Evolutionary conservation across 768 basidiomycete genomes (phyloP), one percentile per base, ranked within the genome.

Genomic region (Candolleomyces eurysporus): DNA sequence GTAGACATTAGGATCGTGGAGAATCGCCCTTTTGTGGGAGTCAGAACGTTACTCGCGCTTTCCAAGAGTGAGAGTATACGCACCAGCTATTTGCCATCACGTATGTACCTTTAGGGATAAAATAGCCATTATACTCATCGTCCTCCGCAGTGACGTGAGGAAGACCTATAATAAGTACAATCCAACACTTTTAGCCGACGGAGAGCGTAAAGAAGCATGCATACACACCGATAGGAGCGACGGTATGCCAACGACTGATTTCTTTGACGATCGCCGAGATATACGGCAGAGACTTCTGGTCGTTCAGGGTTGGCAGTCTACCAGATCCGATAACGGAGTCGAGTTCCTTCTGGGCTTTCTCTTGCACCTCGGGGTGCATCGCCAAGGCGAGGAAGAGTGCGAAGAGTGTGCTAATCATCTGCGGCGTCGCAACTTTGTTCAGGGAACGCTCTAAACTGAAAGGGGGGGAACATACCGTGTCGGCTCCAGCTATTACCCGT

Each of bases 251-350:
- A 31, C 61, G 22, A 40, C 59, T 30, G 7, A 65, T 39, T 31
- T 67, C 66, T 36, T 58, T 63, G 45, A 61, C 54, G 36, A 67
- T 32, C 6, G 60, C 62, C 21, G 58, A 49, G n/a, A 67, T 43
- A 32, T 67, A 67, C 2, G 66, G 66, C 17, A 67, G 56, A n/a
- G 57, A 57, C 10, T 59, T 21, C 13, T 43, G 42, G 43, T 69
- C 68, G 9, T 19, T n/a, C 39, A 52, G 60, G 21, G 59, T 62
- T 3, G 68, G 68, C 2, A 67, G 62, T 26, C 66, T 42, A 17
- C 53, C 58, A n/a, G 56, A 52, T 13, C 64, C 66, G 26, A 64
- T 32, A 14, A 67, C 64, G 14, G 46, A 7, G 42, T 69, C 68
- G 9, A 69, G 61, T 30, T 64, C 61, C 9, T 13, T 61, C 51